These are phyloP conservation scores for Spirogloea muscicola DNA, from an alignment of 139 green algal genomes.

Conservation along the genomic window DNA sequence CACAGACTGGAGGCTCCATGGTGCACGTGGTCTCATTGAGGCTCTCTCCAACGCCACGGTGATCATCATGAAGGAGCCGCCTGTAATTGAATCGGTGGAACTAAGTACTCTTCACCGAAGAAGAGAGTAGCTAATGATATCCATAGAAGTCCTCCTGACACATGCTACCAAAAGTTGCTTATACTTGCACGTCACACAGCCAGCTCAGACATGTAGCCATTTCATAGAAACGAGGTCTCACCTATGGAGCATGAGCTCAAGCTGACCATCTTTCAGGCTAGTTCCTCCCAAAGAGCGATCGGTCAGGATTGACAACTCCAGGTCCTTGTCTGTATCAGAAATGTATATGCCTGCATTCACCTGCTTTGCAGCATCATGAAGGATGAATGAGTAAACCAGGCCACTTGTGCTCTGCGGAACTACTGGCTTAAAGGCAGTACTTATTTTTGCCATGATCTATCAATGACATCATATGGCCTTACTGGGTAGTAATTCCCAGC, in stretches of 20 bases:
- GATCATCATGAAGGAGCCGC: conserved; percentile 46
- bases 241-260: conserved; percentile 39
- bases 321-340: not conserved
- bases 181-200: too few species aligned
- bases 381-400: not conserved
- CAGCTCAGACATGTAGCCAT: too few species aligned
- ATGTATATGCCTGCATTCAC: conserved; percentile 16
- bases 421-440: too few species aligned
- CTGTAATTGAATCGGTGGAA: too few species aligned
- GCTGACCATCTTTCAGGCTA: conserved; percentile 17
- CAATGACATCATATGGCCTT: not conserved
- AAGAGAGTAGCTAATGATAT: too few species aligned
- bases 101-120: too few species aligned
- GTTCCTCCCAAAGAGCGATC: conserved; percentile 16
- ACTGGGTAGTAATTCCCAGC: conserved; percentile 43
- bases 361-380: not conserved
- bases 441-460: too few species aligned
- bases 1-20: conserved; percentile 5
- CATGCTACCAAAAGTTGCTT: too few species aligned
- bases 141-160: too few species aligned
- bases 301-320: conserved; percentile 16
- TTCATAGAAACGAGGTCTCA: too few species aligned
- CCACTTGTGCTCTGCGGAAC: too few species aligned
- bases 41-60: conserved; percentile 39
- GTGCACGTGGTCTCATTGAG: conserved; percentile 50